Base-by-base conservation (phyloP, 2,329 filamentous ascomycete species). In the Alternaria postmessia region DNA sequence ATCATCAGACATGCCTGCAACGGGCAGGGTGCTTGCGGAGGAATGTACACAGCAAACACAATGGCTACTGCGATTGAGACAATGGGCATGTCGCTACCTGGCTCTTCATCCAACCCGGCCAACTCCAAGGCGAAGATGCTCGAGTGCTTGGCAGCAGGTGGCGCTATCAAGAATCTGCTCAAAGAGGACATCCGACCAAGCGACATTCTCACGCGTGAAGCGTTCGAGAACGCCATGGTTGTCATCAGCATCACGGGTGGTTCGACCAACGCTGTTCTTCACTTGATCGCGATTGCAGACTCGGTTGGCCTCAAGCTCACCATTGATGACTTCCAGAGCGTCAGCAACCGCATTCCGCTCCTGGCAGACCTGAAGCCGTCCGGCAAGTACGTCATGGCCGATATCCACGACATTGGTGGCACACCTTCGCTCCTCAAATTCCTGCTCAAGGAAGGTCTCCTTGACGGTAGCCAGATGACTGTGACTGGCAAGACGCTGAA, bases 1-100 rank as follows among this genome's bases (percentile, higher is more conserved):
- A 94, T 98, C 74, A 97, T 97, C 78, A 88, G 93, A 63, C 85
- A 98, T 76, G 94, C 95, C 43, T 97, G 94, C 79, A 92, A 92
- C 24, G 92, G 92, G 38, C 85, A 88, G 69, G 92, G 92, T 69
- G 92, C 92, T 12, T 96, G 92, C 72, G 92, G 92, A 77, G 92
- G 92, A 71, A 96, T 96, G 82, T 85, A 84, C 75, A 85, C 83
- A 12, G 83, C 83, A 44, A 85, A 85, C 74, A 85, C 82, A 47
- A 82, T 85, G 77, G 82, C 82, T 39, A 83, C 81, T 7, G 80
- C 82, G 7, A 83, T 84, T 54, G 83, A 85, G 67, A 77, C 74
- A 47, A 83, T 85, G 78, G 83, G 83, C 57, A 80, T 85, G 78
- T 79, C 81, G 26, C 77, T 85, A 4, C 83, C 83, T 44, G 82